These are phyloP conservation scores for Udeniomyces megalosporus DNA, from an alignment of 768 basidiomycete genomes.

Conservation along the genomic window DNA sequence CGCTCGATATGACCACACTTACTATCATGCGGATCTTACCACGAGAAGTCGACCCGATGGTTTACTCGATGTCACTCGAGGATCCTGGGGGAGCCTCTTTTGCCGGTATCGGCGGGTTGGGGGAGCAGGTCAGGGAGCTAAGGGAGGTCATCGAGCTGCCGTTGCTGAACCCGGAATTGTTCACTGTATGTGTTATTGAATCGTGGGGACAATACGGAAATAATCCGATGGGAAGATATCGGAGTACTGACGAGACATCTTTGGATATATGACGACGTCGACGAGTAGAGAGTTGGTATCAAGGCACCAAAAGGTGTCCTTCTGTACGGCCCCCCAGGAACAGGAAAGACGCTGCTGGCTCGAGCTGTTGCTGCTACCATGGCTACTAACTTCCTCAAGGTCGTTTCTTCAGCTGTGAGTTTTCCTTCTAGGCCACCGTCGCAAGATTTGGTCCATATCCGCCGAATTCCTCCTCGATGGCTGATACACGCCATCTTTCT, in stretches of 20 bases:
- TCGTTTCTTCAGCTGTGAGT: conserved; percentile 94
- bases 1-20: conserved; percentile 96
- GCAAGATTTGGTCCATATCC: no score
- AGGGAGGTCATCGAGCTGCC: conserved; percentile 96
- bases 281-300: conserved; percentile 66
- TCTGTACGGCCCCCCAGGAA: conserved; percentile 89
- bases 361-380: conserved; percentile 90
- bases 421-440: conserved; percentile 22
- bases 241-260: not conserved
- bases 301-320: conserved; percentile 91
- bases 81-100: conserved; percentile 91
- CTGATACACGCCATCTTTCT: not conserved
- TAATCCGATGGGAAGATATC: not conserved
- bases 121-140: conserved; percentile 90
- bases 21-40: conserved; percentile 98
- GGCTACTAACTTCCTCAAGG: conserved; percentile 93
- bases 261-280: not conserved
- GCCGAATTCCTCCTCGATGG: not conserved
- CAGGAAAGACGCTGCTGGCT: conserved; percentile 88
- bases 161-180: conserved; percentile 82
- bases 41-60: conserved; percentile 89
- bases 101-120: conserved; percentile 88
- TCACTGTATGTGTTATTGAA: conserved; percentile 28
- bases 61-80: conserved; percentile 99
- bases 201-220: not conserved